Percentiles rank a stretch among this genome's conserved stretches.
These are phyloP conservation scores for Xanthoconium stramineum DNA, from an alignment of 768 basidiomycete species.

Conservation along the genomic window DNA sequence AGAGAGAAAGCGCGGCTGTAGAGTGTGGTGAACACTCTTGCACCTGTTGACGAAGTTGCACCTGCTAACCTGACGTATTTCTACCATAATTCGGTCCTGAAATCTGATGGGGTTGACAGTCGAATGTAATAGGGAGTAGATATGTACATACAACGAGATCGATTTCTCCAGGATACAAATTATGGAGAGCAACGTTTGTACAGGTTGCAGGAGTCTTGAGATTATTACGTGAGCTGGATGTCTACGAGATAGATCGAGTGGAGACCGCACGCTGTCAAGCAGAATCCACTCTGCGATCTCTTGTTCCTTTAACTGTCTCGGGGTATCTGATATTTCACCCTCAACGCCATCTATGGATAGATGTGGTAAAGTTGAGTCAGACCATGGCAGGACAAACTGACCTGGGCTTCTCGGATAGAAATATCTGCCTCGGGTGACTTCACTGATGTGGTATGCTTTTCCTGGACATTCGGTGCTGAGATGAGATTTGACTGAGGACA, in stretches of 20 bases:
- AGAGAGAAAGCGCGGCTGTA: constrained; percentile 80
- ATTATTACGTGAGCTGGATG: constrained; percentile 5
- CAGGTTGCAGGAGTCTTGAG: constrained; percentile 86
- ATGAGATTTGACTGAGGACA: background rate
- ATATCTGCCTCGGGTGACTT: constrained; percentile 64
- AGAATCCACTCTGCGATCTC: constrained; percentile 92
- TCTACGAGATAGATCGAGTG: constrained; percentile 20
- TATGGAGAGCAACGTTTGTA: constrained; percentile 86
- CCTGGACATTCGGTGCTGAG: constrained; percentile 39
- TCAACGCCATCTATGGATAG: constrained; percentile 43
- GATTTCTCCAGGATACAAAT: constrained; percentile 78
- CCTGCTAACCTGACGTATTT: constrained; percentile 68
- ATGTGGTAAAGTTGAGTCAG: background rate
- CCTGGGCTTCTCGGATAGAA: constrained; percentile 70
- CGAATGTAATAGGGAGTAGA: background rate
- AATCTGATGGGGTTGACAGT: constrained; percentile 42
- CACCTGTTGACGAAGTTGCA: background rate
- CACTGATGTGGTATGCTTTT: constrained; percentile 77
- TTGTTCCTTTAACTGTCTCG: constrained; percentile 68
- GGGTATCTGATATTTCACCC: constrained; percentile 61
- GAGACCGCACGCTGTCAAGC: constrained; percentile 63
- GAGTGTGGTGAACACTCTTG: background rate
- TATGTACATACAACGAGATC: constrained; percentile 73
- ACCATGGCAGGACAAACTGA: constrained; percentile 13
- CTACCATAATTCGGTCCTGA: constrained; percentile 86